Percentiles rank a stretch among this genome's conserved stretches.
Conservation (phyloP, 2,329 filamentous ascomycete species). For the Rhinocladiella similis region DNA sequence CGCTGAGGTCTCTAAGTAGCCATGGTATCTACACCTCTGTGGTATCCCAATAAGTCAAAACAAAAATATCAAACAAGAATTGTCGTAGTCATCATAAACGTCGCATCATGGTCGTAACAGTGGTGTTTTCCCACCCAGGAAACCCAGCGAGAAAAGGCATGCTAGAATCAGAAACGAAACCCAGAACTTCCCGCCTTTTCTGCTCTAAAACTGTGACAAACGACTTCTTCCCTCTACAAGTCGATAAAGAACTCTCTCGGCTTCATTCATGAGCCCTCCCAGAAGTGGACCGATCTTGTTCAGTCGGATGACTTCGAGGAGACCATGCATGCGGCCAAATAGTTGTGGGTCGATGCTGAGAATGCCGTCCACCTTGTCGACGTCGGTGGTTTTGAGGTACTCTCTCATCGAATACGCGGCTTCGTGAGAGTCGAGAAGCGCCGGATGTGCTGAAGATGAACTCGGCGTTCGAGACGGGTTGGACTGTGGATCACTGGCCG, state of each 20-base stretch:
- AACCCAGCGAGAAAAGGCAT: too few relatives aligned
- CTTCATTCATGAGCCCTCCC: constrained; percentile 39
- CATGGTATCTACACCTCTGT: too few relatives aligned
- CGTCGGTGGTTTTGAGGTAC: constrained; percentile 22
- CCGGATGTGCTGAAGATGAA: constrained; percentile 18
- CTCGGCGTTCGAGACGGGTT: constrained; percentile 18
- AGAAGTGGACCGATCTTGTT: constrained; percentile 30
- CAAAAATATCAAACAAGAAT: too few relatives aligned
- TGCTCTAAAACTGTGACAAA: constrained; percentile 32
- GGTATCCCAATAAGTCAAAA: neutral
- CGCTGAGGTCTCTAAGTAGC: too few relatives aligned
- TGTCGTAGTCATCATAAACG: too few relatives aligned
- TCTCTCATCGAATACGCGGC: constrained; percentile 21
- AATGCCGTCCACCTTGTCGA: constrained; percentile 20
- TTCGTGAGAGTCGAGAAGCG: constrained; percentile 20
- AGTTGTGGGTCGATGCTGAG: constrained; percentile 20
- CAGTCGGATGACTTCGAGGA: constrained; percentile 35
- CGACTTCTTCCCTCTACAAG: constrained; percentile 33
- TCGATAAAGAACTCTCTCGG: constrained; percentile 34
- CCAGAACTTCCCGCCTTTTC: neutral
- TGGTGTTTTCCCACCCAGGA: too few relatives aligned
- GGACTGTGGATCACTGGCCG: constrained; percentile 18
- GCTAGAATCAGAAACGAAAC: too few relatives aligned
- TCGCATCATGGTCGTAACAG: too few relatives aligned
- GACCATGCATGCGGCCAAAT: constrained; percentile 30